A percentile compares a stretch with the other conserved stretches of the same genome.
phyloP scores from a whole-genome alignment of 2,329 filamentous ascomycete genomes.

The Pseudogymnoascus sp. region DNA sequence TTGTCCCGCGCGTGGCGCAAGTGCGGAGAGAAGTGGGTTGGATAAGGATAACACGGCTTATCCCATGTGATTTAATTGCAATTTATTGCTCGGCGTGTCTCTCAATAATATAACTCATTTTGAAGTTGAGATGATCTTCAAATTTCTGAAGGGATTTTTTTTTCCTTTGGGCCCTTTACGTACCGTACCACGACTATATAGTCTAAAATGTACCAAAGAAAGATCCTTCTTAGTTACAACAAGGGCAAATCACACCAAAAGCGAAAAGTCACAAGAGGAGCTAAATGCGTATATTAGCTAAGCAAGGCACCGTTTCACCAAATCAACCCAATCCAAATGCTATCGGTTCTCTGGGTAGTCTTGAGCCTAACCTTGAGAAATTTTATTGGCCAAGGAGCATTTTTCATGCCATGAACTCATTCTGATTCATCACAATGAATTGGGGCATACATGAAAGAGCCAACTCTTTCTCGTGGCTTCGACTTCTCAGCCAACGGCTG shows the following conservation, averaged over 20 bases:
- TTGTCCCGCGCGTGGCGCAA: slow-evolving; percentile 4
- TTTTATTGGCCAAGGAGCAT: neutral
- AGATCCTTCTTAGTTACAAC: neutral
- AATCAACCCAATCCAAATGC: neutral
- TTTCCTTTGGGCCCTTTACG: neutral
- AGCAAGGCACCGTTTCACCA: neutral
- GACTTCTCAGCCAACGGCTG: neutral
- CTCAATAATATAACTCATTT: neutral
- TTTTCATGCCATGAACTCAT: slow-evolving; percentile 8
- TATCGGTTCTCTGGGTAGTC: neutral
- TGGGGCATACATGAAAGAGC: neutral
- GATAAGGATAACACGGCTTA: slow-evolving; percentile 8
- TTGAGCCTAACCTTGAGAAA: neutral
- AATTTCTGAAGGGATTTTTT: neutral
- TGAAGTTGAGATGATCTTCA: neutral
- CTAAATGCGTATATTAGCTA: neutral
- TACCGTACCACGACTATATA: neutral
- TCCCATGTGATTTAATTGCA: neutral
- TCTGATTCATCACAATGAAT: neutral
- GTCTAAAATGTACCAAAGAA: neutral
- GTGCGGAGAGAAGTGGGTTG: slow-evolving; percentile 6
- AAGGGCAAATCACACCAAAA: neutral
- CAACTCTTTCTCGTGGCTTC: neutral
- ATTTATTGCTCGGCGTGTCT: neutral
- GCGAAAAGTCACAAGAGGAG: neutral